Evolutionary conservation across 768 basidiomycete species (phyloP).

Genomic region (Xerocomellus amylosporus): DNA sequence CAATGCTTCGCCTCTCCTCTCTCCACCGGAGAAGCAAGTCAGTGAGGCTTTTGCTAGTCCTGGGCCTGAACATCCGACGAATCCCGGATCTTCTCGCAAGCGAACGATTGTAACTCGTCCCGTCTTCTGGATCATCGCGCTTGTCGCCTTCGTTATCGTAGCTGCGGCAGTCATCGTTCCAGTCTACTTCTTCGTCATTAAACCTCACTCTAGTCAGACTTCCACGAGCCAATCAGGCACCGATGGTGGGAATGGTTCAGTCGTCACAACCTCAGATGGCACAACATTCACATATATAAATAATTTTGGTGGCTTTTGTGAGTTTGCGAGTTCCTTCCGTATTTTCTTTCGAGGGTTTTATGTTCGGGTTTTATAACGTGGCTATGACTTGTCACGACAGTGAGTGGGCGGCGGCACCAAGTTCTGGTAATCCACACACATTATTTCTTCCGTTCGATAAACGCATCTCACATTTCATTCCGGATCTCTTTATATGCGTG

Average conservation of each 20-base stretch:
- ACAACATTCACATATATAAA: conserved; percentile 75
- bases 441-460: neutral
- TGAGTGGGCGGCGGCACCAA: neutral
- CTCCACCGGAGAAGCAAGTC: conserved; percentile 16
- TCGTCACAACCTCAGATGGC: conserved; percentile 63
- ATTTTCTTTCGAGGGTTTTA: neutral
- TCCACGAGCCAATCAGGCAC: neutral
- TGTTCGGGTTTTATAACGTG: neutral
- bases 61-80: neutral
- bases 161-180: conserved; percentile 43
- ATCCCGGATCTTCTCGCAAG: conserved; percentile 4
- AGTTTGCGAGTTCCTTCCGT: conserved; percentile 26
- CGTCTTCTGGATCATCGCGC: conserved; percentile 28
- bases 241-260: conserved; percentile 56
- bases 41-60: conserved; percentile 3
- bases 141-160: conserved; percentile 30
- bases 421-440: neutral
- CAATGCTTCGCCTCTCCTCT: conserved; percentile 27
- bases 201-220: conserved; percentile 10
- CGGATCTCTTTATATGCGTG: neutral
- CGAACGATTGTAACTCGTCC: conserved; percentile 21
- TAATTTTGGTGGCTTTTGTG: conserved; percentile 71
- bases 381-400: neutral
- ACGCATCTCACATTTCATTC: neutral
- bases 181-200: conserved; percentile 34